A percentile compares a stretch with the other conserved stretches of the same genome.
Evolutionary conservation across 129 eudicot genomes (phyloP).

Genomic region (Escallonia rubra): DNA sequence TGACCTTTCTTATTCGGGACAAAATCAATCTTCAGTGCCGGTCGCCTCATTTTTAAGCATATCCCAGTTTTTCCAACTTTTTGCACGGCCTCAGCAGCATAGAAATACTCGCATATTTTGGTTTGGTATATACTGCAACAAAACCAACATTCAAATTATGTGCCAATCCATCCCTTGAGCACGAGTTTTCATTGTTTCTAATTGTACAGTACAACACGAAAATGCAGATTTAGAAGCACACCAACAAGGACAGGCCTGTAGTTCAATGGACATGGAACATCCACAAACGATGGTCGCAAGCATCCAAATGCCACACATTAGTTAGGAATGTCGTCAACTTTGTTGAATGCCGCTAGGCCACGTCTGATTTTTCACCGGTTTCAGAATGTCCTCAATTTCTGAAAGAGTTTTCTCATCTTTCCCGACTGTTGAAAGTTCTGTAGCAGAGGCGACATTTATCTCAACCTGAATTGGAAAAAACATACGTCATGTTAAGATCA

Average conservation of each 20-base stretch:
- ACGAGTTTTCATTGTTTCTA: not conserved
- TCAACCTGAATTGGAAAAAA: slow-evolving; percentile 45
- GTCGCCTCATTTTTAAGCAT: too few relatives aligned
- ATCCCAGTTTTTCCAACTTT: too few relatives aligned
- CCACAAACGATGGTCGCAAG: not conserved
- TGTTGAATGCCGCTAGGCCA: slow-evolving; percentile 85
- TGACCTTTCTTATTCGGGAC: too few relatives aligned
- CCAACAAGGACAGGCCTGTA: not conserved
- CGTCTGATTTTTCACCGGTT: slow-evolving; percentile 83
- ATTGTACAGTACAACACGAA: too few relatives aligned
- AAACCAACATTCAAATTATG: too few relatives aligned
- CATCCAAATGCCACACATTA: not conserved
- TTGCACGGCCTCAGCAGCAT: too few relatives aligned
- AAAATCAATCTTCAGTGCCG: too few relatives aligned
- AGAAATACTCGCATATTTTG: too few relatives aligned
- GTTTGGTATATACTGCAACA: too few relatives aligned
- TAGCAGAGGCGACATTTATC: slow-evolving; percentile 70
- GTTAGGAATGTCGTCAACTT: slow-evolving; percentile 16
- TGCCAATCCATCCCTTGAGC: too few relatives aligned
- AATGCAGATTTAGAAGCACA: not conserved
- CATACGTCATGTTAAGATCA: too few relatives aligned
- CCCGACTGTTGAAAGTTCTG: slow-evolving; percentile 48
- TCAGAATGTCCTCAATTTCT: slow-evolving; percentile 63
- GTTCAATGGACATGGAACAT: not conserved
- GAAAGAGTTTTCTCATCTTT: slow-evolving; percentile 55